Percentiles rank a stretch among this genome's conserved stretches.
phyloP scores from a whole-genome alignment of 306 rosid genomes.

The Quercus suber region DNA sequence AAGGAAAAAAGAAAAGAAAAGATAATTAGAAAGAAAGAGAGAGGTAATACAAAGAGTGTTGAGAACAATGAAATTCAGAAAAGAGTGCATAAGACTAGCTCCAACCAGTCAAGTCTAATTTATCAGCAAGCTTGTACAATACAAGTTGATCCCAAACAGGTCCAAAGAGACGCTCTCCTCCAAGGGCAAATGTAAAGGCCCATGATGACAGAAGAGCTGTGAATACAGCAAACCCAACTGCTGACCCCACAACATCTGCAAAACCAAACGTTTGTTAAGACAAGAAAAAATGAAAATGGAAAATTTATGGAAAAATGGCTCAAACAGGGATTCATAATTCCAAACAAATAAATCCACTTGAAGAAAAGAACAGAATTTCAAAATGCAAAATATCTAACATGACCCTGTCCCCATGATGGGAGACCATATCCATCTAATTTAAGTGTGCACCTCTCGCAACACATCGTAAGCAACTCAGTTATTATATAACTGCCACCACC shows the following conservation, averaged over 20 bases:
- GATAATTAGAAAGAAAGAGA: background rate
- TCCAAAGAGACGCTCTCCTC: constrained; percentile 82
- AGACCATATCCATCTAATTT: no score
- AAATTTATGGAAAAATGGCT: background rate
- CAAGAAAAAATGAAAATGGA: background rate
- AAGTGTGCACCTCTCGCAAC: no score
- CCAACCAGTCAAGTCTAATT: constrained; percentile 70
- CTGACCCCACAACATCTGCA: constrained; percentile 70
- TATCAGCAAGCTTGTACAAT: constrained; percentile 92
- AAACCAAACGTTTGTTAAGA: constrained; percentile 15
- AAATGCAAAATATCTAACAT: background rate
- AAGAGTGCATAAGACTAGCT: constrained; percentile 40
- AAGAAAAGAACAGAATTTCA: background rate
- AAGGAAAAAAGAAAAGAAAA: background rate
- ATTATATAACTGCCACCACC: background rate
- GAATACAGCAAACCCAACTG: constrained; percentile 66
- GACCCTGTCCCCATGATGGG: no score
- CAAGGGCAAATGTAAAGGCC: constrained; percentile 80
- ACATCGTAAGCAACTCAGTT: no score
- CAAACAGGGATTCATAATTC: constrained; percentile 7
- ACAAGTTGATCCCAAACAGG: constrained; percentile 83
- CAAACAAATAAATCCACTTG: constrained; percentile 2
- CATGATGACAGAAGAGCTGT: constrained; percentile 62
- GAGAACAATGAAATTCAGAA: background rate
- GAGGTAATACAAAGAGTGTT: background rate